Evolutionary conservation across 1,139 yeast genomes (phyloP).

Genomic region (Yamadazyma epiphylla): DNA sequence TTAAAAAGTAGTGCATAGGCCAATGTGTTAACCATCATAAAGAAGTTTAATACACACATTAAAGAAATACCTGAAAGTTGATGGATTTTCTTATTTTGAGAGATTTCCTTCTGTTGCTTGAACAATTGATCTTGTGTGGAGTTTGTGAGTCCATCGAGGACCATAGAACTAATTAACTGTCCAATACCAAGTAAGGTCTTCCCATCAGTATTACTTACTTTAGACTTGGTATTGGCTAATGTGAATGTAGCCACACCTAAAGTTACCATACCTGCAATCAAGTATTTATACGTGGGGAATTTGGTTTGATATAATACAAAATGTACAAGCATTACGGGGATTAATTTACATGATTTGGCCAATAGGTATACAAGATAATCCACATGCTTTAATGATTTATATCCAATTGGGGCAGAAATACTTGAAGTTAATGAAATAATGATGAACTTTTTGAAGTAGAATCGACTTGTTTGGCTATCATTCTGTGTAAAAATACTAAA

Average conservation of each 20-base stretch:
- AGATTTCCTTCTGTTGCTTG: constrained; percentile 23
- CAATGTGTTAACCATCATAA: constrained; percentile 42
- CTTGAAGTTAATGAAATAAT: constrained; percentile 77
- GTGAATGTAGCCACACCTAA: constrained; percentile 81
- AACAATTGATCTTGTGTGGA: constrained; percentile 90
- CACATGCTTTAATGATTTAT: constrained; percentile 72
- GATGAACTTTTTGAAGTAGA: constrained; percentile 40
- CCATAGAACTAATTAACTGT: constrained; percentile 57
- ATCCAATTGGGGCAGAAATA: constrained; percentile 75
- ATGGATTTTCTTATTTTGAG: constrained; percentile 4
- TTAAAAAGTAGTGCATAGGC: constrained; percentile 42
- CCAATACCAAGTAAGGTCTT: constrained; percentile 52
- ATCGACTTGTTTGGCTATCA: constrained; percentile 14
- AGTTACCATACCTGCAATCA: constrained; percentile 75
- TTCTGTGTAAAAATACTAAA: constrained; percentile 25
- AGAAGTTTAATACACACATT: constrained; percentile 76
- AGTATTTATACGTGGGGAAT: constrained; percentile 73
- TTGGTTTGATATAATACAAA: constrained; percentile 63
- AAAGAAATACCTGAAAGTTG: constrained; percentile 66
- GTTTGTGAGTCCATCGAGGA: constrained; percentile 88
- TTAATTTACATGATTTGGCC: constrained; percentile 89
- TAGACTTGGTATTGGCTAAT: constrained; percentile 27
- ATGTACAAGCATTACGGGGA: constrained; percentile 89
- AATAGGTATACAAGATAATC: constrained; percentile 81
- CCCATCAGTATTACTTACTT: constrained; percentile 33